Evolutionary conservation across 2,329 filamentous ascomycete genomes (phyloP), one percentile per base, ranked within the genome.

Genomic region (Cladosporium sphaerospermum): DNA sequence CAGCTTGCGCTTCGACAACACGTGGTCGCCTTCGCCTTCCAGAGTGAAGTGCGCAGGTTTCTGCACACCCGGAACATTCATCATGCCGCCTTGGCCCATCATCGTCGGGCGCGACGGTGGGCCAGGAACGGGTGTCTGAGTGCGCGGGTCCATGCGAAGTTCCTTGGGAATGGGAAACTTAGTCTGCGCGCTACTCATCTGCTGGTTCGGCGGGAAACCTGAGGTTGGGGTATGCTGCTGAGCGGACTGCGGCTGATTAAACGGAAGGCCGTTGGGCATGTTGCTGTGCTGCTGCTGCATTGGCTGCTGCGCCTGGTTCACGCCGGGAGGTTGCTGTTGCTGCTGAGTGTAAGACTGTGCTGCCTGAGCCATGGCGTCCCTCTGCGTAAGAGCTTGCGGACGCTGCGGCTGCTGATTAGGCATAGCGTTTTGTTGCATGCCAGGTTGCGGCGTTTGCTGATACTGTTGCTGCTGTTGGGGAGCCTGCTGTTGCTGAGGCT

Each of bases 1-100:
- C 39, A 99, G 79, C 74, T 96, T 97, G 75, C 95, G 95, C 81
- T 96, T 96, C 74, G 87, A 95, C n/a, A 99, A 77, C 1, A 99
- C 87, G 41, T 91, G 85, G 64, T 96, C 90, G 23, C 89, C 90
- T 66, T 96, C 91, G 31, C 89, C 88, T 67, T 97, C 92, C 54
- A 96, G 84, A 53, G 89, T 88, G 69, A 89, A 95, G 0, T 84
- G 83, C 0, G 90, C 89, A 42, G 89, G 82, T 65, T 90, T 91
- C 52, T 84, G 76, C 56, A 97, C 80, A 2, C 89, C 88, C 0
- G 93, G 91, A 64, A 96, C 90, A 48, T 85, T 85, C 79, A 96
- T 88, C 46, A 93, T 85, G 50, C 90, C 90, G 6, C 84, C 84
- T 57, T 87, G 88, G 18, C 90, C 90, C 46, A 86, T 86, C 64